Percentiles rank a stretch among this genome's conserved stretches.
These are phyloP conservation scores for Malus hybrid DNA, from an alignment of 331 rosid species.

Conservation along the genomic window DNA sequence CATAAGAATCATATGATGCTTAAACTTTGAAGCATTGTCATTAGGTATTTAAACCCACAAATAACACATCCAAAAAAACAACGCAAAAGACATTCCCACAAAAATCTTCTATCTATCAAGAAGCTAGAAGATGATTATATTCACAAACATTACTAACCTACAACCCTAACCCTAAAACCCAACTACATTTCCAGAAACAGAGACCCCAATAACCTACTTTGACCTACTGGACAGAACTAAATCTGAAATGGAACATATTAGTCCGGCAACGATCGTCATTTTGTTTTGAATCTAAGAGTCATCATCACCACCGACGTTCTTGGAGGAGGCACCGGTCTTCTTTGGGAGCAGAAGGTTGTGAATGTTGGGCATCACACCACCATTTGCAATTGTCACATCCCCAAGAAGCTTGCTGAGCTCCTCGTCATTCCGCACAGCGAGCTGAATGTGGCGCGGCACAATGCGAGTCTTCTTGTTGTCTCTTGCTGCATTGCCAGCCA, in stretches of 20 bases:
- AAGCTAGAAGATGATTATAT: conserved; percentile 28
- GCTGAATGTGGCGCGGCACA: conserved; percentile 84
- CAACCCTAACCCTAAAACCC: conserved; percentile 8
- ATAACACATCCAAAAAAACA: neutral
- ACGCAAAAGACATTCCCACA: neutral
- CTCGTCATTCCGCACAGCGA: conserved; percentile 76
- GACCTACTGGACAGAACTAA: neutral
- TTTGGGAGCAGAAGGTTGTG: conserved; percentile 81
- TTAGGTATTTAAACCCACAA: neutral
- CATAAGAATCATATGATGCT: neutral
- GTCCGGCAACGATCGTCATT: no score
- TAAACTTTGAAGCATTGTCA: conserved; percentile 7
- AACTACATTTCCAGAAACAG: conserved; percentile 21
- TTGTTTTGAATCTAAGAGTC: conserved; percentile 29
- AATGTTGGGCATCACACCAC: conserved; percentile 95
- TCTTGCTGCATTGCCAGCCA: conserved; percentile 88
- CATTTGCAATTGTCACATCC: conserved; percentile 81
- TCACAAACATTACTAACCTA: conserved; percentile 40
- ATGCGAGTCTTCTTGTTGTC: conserved; percentile 90
- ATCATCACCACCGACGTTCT: conserved; percentile 56
- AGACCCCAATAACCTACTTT: neutral
- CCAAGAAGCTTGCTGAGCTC: conserved; percentile 90
- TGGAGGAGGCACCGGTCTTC: conserved; percentile 67
- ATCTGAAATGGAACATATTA: neutral
- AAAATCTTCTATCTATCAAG: conserved; percentile 4